phyloP scores from a whole-genome alignment of 2,329 filamentous ascomycete genomes.

The Ambrosiella beaveri region DNA sequence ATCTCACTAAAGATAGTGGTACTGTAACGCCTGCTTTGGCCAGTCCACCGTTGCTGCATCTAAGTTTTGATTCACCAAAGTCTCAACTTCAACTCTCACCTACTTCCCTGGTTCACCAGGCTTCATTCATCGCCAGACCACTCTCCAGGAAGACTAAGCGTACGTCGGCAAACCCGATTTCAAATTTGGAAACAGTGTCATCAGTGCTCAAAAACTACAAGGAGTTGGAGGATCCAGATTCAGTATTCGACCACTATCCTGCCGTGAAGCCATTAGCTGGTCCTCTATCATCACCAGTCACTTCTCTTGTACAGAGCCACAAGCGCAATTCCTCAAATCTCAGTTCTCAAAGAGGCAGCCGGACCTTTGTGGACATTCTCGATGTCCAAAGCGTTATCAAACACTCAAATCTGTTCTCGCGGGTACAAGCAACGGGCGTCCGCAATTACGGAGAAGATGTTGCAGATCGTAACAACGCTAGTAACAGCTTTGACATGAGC shows the following conservation, averaged over 20 bases:
- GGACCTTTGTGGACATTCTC: conserved; percentile 31
- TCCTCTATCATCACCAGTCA: conserved; percentile 1
- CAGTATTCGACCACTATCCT: conserved; percentile 12
- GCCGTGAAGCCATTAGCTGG: conserved; percentile 11
- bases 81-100: neutral
- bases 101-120: neutral
- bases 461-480: conserved; percentile 39
- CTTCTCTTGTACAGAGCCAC: conserved; percentile 2
- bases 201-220: neutral
- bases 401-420: conserved; percentile 30
- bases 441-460: conserved; percentile 48
- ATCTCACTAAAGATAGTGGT: neutral
- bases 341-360: conserved; percentile 8
- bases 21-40: neutral
- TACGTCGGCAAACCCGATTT: conserved; percentile 1
- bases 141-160: conserved; percentile 11
- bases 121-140: conserved; percentile 6
- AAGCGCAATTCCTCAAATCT: conserved; percentile 10
- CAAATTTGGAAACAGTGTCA: conserved; percentile 3
- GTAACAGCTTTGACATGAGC: conserved; percentile 18
- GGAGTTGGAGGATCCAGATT: neutral
- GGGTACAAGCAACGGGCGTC: conserved; percentile 32
- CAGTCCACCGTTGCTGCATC: neutral
- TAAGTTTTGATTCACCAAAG: conserved; percentile 6
- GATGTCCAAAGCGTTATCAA: conserved; percentile 38